A percentile compares a stretch with the other conserved stretches of the same genome.
These are phyloP conservation scores for Colletotrichum viniferum DNA, from an alignment of 2,329 filamentous ascomycete species.

Conservation along the genomic window DNA sequence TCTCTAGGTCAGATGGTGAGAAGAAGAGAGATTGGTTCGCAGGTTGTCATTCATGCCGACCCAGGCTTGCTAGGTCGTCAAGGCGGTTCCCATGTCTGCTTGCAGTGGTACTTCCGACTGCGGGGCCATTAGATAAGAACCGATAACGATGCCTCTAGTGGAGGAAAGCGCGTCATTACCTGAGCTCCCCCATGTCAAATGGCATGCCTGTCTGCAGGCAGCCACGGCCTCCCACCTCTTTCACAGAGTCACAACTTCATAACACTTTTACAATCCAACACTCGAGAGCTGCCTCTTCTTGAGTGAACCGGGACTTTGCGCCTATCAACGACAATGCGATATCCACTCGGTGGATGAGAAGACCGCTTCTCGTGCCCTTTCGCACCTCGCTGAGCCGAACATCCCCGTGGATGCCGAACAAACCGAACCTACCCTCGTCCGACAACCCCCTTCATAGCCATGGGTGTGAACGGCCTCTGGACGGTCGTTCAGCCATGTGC, in stretches of 20 bases:
- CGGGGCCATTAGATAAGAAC: slow-evolving; percentile 14
- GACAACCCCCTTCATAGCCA: slow-evolving; percentile 43
- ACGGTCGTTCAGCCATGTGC: slow-evolving; percentile 94
- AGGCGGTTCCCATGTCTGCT: background rate
- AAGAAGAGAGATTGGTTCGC: background rate
- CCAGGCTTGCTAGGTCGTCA: background rate
- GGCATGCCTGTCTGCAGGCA: background rate
- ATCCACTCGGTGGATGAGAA: slow-evolving; percentile 12
- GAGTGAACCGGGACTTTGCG: background rate
- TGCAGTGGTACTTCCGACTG: background rate
- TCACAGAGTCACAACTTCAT: slow-evolving; percentile 2
- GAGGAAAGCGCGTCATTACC: slow-evolving; percentile 19
- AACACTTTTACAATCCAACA: background rate
- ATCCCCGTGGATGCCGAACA: slow-evolving; percentile 9
- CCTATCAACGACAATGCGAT: slow-evolving; percentile 6
- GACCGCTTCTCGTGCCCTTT: slow-evolving; percentile 11
- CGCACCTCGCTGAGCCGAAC: background rate
- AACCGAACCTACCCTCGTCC: background rate
- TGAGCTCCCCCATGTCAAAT: background rate
- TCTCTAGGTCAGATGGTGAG: background rate
- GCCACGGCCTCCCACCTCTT: background rate
- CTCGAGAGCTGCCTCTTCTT: background rate
- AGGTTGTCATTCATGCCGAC: background rate
- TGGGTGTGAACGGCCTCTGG: slow-evolving; percentile 99
- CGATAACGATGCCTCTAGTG: slow-evolving; percentile 4